A percentile compares a stretch with the other conserved stretches of the same genome.
These are phyloP conservation scores for Fonsecaea pedrosoi DNA, from an alignment of 2,329 filamentous ascomycete species.

Conservation along the genomic window DNA sequence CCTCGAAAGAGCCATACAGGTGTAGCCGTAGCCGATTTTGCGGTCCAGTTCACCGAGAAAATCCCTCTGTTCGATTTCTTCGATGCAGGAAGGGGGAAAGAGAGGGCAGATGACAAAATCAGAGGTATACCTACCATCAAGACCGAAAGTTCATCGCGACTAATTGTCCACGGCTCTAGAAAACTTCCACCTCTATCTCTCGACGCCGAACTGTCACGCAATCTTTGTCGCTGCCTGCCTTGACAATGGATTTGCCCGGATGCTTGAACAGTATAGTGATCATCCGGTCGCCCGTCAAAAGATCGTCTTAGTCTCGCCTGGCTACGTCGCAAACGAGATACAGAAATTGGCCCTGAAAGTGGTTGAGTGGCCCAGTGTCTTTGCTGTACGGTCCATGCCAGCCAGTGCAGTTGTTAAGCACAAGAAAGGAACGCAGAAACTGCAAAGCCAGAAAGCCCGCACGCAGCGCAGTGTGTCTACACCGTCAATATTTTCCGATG, in stretches of 20 bases:
- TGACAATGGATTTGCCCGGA: slow-evolving; percentile 38
- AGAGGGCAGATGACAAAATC: slow-evolving; percentile 40
- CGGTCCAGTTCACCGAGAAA: slow-evolving; percentile 36
- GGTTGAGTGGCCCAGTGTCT: slow-evolving; percentile 28
- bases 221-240: slow-evolving; percentile 37
- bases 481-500: not conserved
- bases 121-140: slow-evolving; percentile 24
- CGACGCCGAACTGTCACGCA: slow-evolving; percentile 37
- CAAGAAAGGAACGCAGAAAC: slow-evolving; percentile 14
- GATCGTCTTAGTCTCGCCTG: slow-evolving; percentile 36
- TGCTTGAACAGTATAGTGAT: slow-evolving; percentile 38
- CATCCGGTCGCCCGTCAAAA: slow-evolving; percentile 31
- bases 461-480: slow-evolving; percentile 11
- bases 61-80: slow-evolving; percentile 38
- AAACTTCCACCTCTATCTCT: slow-evolving; percentile 38
- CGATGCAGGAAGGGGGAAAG: slow-evolving; percentile 38
- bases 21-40: slow-evolving; percentile 28
- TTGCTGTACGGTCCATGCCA: slow-evolving; percentile 12
- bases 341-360: slow-evolving; percentile 20
- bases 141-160: not conserved
- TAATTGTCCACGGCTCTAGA: slow-evolving; percentile 19
- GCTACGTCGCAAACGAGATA: slow-evolving; percentile 34
- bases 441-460: slow-evolving; percentile 6
- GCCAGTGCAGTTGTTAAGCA: slow-evolving; percentile 9
- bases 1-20: slow-evolving; percentile 8